Percentiles rank a stretch among this genome's conserved stretches.
Conservation (phyloP, 805 yeast genomes). For the Nakazawaea ernobii region DNA sequence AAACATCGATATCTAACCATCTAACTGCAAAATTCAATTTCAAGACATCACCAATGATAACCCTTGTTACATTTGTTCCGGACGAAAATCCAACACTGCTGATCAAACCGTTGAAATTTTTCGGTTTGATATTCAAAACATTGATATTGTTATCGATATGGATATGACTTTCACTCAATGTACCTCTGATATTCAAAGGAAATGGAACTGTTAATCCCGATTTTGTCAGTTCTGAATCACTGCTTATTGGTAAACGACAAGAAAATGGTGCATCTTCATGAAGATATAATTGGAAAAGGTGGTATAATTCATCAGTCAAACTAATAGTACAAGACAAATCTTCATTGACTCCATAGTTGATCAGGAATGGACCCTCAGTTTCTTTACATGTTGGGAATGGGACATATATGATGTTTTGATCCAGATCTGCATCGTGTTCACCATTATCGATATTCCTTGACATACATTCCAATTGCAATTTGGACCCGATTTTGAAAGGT, state of each 20-base stretch:
- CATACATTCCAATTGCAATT: slow-evolving; percentile 52
- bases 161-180: slow-evolving; percentile 59
- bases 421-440: slow-evolving; percentile 65
- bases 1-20: slow-evolving; percentile 34
- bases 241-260: slow-evolving; percentile 53
- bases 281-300: slow-evolving; percentile 66
- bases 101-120: slow-evolving; percentile 34
- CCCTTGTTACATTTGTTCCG: slow-evolving; percentile 54
- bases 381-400: slow-evolving; percentile 62
- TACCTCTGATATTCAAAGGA: slow-evolving; percentile 60
- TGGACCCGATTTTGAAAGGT: slow-evolving; percentile 27
- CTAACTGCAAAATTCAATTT: slow-evolving; percentile 51
- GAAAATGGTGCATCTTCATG: slow-evolving; percentile 76
- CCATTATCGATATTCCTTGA: slow-evolving; percentile 68
- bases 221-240: slow-evolving; percentile 27
- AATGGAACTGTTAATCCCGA: slow-evolving; percentile 51
- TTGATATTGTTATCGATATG: slow-evolving; percentile 59
- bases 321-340: slow-evolving; percentile 55
- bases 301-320: slow-evolving; percentile 61
- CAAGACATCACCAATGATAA: slow-evolving; percentile 60
- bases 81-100: slow-evolving; percentile 56
- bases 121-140: slow-evolving; percentile 39
- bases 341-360: slow-evolving; percentile 47
- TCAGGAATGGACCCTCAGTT: slow-evolving; percentile 52
- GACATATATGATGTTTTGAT: slow-evolving; percentile 50